Base-by-base conservation (phyloP, 176 grass and related monocot species). In the Oryza meyeriana region DNA sequence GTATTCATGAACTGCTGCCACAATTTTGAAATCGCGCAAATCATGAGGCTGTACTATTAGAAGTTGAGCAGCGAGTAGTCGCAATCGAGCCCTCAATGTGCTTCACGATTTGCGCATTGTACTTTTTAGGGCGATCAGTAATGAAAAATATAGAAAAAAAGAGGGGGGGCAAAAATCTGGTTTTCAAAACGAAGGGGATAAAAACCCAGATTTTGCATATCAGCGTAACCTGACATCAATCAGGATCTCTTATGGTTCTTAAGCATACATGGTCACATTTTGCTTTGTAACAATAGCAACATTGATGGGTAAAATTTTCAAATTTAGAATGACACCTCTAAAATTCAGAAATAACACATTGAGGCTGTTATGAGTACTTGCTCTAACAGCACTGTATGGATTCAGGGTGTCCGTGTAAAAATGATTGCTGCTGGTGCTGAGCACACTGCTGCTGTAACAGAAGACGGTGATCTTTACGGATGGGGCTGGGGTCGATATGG, bases 401-500 rank as follows among this genome's bases (percentile, higher is more conserved):
- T 82, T 45, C 63, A 91, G 89, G 92, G 89, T 22, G 81, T 87
- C 38, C 28, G 57, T 84, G 84, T 91, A 45, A 94, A 89, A 83
- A 94, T 94, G 89, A 78, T 94, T 17, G 84, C 92, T 34, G 92
- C 92, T 35, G 92, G 92, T 42, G 92, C 92, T 24, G 92, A 94
- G 77, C 92, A 94, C 79, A 94, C 89, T 2, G 74, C 89, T 18
- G 87, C 92, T 17, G 81, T 91, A 63, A 91, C 89, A 48, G 87
- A 94, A 76, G 84, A 89, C 39, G 92, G 92, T 8, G 67, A 91
- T 40, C 92, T 94, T 20, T 94, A 91, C 36, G 92, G 92, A 76
- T 94, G 92, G 92, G 92, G 92, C 2, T 94, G 92, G 92, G 92
- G 92, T 41, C 77, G 84, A 8, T 94, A 94, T 76, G 92, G 92